A percentile compares a stretch with the other conserved stretches of the same genome.
Evolutionary conservation across 345 rosid genomes (phyloP).

Genomic region (Theobroma cacao): DNA sequence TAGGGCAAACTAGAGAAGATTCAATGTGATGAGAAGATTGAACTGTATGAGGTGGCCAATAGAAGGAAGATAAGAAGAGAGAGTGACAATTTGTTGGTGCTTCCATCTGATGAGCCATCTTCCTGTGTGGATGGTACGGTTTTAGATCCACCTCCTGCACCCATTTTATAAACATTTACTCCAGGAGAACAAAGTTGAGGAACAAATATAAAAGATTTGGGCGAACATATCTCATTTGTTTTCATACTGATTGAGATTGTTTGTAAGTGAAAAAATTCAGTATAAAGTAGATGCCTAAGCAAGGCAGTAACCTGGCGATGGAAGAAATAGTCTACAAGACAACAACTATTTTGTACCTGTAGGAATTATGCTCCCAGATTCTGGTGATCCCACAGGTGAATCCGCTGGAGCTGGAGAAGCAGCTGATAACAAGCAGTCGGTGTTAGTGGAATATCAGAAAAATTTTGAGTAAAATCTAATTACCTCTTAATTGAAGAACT

Average conservation of each 20-base stretch:
- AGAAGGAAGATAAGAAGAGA: constrained; percentile 49
- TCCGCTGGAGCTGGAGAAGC: constrained; percentile 41
- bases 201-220: not conserved
- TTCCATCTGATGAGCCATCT: constrained; percentile 55
- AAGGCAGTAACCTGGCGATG: too few relatives aligned
- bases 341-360: constrained; percentile 47
- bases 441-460: not conserved
- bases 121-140: constrained; percentile 55
- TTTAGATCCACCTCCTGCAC: constrained; percentile 60
- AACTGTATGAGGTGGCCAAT: constrained; percentile 48
- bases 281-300: not conserved
- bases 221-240: not conserved
- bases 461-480: not conserved
- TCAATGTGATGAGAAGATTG: constrained; percentile 37
- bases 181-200: not conserved
- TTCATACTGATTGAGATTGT: not conserved
- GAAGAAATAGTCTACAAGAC: not conserved
- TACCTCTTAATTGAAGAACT: not conserved
- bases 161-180: constrained; percentile 14
- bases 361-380: constrained; percentile 35
- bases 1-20: not conserved
- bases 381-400: constrained; percentile 63
- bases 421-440: constrained; percentile 22
- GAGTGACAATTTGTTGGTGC: constrained; percentile 51
- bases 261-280: not conserved